Conservation (phyloP, 2,329 filamentous ascomycete species). For the Colletotrichum destructivum region DNA sequence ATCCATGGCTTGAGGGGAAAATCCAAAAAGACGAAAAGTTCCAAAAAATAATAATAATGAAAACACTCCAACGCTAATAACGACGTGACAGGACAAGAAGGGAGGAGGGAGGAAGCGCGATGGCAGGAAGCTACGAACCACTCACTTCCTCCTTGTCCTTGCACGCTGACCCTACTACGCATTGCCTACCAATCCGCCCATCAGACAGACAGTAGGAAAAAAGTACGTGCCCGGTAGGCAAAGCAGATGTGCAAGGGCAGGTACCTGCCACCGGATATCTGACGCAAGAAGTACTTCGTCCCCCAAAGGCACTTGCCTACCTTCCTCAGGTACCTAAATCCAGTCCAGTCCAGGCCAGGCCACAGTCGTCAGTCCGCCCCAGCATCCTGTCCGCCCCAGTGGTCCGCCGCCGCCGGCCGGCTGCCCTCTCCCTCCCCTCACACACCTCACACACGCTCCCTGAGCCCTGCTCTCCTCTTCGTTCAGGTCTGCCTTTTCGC, state of each 20-base stretch:
- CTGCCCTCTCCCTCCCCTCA: background rate
- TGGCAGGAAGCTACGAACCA: conserved; percentile 5
- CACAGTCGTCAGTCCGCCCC: background rate
- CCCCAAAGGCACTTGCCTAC: background rate
- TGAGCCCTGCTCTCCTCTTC: background rate
- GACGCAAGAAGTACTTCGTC: background rate
- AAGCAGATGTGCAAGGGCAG: background rate
- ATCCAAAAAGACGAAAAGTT: too few species aligned
- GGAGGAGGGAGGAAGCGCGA: background rate
- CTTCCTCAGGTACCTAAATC: background rate
- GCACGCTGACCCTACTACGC: background rate
- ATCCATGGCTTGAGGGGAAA: too few species aligned
- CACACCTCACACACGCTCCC: background rate
- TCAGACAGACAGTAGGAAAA: background rate
- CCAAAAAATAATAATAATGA: too few species aligned
- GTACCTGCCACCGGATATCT: conserved; percentile 8
- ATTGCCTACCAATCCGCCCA: background rate
- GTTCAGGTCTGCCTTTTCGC: conserved; percentile 36
- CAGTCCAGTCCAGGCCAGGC: conserved; percentile 3
- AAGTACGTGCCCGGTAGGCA: background rate
- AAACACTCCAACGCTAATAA: background rate
- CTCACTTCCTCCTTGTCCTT: background rate
- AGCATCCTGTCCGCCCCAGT: conserved; percentile 25
- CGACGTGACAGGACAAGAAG: background rate
- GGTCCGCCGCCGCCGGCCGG: conserved; percentile 35